phyloP scores from a whole-genome alignment of 179 eudicot species.

The Spinacia oleracea region DNA sequence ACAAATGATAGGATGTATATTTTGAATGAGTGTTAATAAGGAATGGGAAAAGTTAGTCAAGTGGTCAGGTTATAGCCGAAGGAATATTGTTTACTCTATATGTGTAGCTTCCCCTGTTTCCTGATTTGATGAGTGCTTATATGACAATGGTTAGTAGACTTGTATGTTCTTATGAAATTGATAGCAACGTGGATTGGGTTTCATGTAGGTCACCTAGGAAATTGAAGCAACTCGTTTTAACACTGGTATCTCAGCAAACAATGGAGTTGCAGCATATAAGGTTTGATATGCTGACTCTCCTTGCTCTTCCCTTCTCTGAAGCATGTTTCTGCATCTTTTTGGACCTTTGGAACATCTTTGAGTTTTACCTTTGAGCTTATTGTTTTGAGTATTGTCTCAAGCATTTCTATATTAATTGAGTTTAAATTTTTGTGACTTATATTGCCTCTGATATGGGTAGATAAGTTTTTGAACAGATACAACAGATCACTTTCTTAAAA shows the following conservation, averaged over 20 bases:
- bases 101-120: neutral
- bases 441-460: no score
- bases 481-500: no score
- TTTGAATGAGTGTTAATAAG: neutral
- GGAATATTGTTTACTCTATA: neutral
- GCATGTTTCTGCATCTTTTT: neutral
- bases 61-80: neutral
- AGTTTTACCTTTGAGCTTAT: no score
- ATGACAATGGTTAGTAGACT: neutral
- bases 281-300: constrained; percentile 34
- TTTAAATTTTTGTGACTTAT: no score
- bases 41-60: neutral
- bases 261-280: constrained; percentile 99
- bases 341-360: neutral
- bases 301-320: neutral
- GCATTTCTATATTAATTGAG: no score
- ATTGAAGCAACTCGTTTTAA: constrained; percentile 92
- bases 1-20: neutral
- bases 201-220: constrained; percentile 68
- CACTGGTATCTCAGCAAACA: constrained; percentile 98
- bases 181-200: constrained; percentile 15
- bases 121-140: neutral
- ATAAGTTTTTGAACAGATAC: no score
- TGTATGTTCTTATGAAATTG: neutral
- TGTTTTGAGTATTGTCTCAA: no score